Evolutionary conservation across 2,329 filamentous ascomycete species (phyloP).

Genomic region (Colletotrichum noveboracense): DNA sequence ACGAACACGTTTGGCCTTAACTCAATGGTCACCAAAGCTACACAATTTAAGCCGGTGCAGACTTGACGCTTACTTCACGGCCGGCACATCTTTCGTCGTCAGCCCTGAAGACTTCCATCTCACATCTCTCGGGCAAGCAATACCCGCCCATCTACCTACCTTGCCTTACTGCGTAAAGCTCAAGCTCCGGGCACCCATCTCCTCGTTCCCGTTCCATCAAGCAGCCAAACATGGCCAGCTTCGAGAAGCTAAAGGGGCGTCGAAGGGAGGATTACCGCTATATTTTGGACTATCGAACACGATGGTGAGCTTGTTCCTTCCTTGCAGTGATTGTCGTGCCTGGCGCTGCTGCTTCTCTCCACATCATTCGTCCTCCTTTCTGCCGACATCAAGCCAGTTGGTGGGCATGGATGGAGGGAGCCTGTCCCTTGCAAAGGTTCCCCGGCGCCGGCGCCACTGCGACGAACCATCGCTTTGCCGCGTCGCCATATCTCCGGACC

Average conservation of each 20-base stretch:
- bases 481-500: background rate
- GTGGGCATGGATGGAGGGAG: background rate
- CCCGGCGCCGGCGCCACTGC: background rate
- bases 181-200: background rate
- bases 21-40: background rate
- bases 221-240: conserved; percentile 9
- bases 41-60: background rate
- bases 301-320: conserved; percentile 66
- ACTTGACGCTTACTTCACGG: background rate
- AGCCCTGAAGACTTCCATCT: background rate
- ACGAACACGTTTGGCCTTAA: background rate
- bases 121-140: background rate
- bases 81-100: background rate
- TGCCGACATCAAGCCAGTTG: background rate
- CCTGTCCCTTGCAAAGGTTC: conserved; percentile 3
- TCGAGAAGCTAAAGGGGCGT: conserved; percentile 59
- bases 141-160: background rate
- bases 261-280: conserved; percentile 77
- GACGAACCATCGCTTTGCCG: background rate
- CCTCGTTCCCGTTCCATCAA: conserved; percentile 21
- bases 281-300: conserved; percentile 80
- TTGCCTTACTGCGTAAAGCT: background rate
- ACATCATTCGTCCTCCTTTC: background rate
- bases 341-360: background rate
- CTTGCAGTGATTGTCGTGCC: background rate